Evolutionary conservation across 2,329 filamentous ascomycete genomes (phyloP).

Genomic region (Fusarium compactum): DNA sequence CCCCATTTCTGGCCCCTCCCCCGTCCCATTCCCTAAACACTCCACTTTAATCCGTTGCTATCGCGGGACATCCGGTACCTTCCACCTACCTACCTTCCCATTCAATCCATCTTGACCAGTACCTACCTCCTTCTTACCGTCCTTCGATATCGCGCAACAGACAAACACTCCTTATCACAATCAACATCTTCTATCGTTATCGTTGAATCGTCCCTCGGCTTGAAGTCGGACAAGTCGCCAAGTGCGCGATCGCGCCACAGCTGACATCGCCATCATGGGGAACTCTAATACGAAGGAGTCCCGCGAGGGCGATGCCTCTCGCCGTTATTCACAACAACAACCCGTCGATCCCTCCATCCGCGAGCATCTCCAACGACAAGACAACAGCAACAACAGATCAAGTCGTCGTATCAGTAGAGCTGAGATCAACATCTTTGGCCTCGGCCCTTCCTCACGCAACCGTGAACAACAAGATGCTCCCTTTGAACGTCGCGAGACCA

Average conservation of each 20-base stretch:
- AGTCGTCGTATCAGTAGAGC: conserved; percentile 54
- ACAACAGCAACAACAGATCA: conserved; percentile 41
- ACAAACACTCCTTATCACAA: background rate
- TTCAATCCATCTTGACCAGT: conserved; percentile 24
- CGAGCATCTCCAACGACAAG: conserved; percentile 39
- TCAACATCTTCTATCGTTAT: background rate
- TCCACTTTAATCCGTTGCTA: conserved; percentile 2
- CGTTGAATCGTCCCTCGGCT: conserved; percentile 5
- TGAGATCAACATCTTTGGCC: conserved; percentile 61
- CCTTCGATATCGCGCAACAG: conserved; percentile 26
- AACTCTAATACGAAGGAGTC: conserved; percentile 57
- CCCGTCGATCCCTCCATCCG: conserved; percentile 43
- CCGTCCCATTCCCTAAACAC: background rate
- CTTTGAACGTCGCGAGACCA: conserved; percentile 82
- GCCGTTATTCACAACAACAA: conserved; percentile 31
- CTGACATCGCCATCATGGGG: conserved; percentile 50
- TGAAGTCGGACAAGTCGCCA: background rate
- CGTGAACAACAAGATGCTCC: conserved; percentile 57
- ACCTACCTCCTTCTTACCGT: conserved; percentile 4
- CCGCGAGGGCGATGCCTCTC: conserved; percentile 47
- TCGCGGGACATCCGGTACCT: conserved; percentile 42
- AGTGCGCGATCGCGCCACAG: conserved; percentile 38
- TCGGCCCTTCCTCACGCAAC: conserved; percentile 56
- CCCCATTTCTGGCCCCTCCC: conserved; percentile 13
- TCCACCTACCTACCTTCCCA: background rate